Evolutionary conservation across 1,139 yeast genomes (phyloP).

Genomic region (Candida tunisiensis): DNA sequence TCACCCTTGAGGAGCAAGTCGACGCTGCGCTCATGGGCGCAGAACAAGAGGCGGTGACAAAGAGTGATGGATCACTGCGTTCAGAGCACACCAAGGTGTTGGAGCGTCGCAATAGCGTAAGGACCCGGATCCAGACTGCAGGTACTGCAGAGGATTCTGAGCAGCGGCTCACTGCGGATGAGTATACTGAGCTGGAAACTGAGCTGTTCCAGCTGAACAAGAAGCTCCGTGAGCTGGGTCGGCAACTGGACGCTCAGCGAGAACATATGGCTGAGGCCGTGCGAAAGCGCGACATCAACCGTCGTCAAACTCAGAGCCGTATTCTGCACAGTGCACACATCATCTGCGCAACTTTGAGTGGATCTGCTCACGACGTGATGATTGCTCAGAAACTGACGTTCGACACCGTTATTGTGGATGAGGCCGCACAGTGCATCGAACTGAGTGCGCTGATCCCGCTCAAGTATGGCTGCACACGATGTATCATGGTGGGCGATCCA

Average conservation of each 20-base stretch:
- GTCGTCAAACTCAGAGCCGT: constrained; percentile 56
- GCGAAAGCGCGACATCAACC: constrained; percentile 65
- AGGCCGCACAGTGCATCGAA: constrained; percentile 97
- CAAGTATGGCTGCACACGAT: constrained; percentile 76
- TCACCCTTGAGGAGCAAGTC: constrained; percentile 76
- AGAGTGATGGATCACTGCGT: too few relatives aligned
- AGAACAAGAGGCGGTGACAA: too few relatives aligned
- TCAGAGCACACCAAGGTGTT: constrained; percentile 23
- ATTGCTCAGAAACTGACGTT: constrained; percentile 60
- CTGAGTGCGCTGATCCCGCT: constrained; percentile 83
- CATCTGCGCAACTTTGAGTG: constrained; percentile 85
- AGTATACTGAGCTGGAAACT: constrained; percentile 33
- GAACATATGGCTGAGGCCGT: constrained; percentile 23
- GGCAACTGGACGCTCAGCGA: constrained; percentile 55
- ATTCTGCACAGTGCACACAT: constrained; percentile 68
- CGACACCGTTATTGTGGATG: constrained; percentile 93
- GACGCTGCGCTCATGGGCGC: too few relatives aligned
- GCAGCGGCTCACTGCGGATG: constrained; percentile 33
- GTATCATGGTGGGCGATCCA: constrained; percentile 99
- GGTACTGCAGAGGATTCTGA: constrained; percentile 9
- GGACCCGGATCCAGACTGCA: constrained; percentile 10
- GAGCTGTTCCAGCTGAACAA: constrained; percentile 35
- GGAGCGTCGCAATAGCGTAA: constrained; percentile 4
- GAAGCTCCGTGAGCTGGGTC: constrained; percentile 34
- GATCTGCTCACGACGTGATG: constrained; percentile 82